These are phyloP conservation scores for Botryosphaeria dothidea DNA, from an alignment of 2,329 filamentous ascomycete genomes.

Conservation along the genomic window DNA sequence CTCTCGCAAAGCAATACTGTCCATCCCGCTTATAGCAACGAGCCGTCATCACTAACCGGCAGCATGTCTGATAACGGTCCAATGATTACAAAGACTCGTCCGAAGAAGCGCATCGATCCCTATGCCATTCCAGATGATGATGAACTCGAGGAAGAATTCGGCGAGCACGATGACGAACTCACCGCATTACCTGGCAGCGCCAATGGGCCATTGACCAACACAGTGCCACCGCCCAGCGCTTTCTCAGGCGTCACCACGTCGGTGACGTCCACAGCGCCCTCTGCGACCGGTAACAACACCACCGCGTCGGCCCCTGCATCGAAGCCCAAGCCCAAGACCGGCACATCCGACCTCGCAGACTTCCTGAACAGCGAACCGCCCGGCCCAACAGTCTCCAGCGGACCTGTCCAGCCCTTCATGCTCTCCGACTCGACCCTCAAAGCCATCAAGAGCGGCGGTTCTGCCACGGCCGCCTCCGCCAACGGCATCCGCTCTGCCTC, in stretches of 20 bases:
- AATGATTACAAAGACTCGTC: slow-evolving; percentile 32
- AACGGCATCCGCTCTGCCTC: slow-evolving; percentile 24
- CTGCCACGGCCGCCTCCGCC: slow-evolving; percentile 20
- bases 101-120: slow-evolving; percentile 76
- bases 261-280: slow-evolving; percentile 19
- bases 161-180: slow-evolving; percentile 59
- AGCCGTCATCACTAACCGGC: slow-evolving; percentile 32
- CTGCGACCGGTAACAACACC: slow-evolving; percentile 21
- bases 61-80: not conserved
- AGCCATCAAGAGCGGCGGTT: slow-evolving; percentile 10
- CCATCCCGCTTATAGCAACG: slow-evolving; percentile 39
- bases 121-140: slow-evolving; percentile 78
- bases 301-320: slow-evolving; percentile 21
- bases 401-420: slow-evolving; percentile 31
- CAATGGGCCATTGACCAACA: not conserved
- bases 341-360: slow-evolving; percentile 62
- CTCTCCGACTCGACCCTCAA: slow-evolving; percentile 11
- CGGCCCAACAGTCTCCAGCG: slow-evolving; percentile 25
- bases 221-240: slow-evolving; percentile 30
- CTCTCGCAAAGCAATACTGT: slow-evolving; percentile 40
- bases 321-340: slow-evolving; percentile 34
- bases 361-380: slow-evolving; percentile 72
- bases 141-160: slow-evolving; percentile 24
- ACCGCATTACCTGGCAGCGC: slow-evolving; percentile 42
- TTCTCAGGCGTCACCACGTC: slow-evolving; percentile 27